Conservation (phyloP, 108 stramenopile species). For the Chaetoceros muelleri region DNA sequence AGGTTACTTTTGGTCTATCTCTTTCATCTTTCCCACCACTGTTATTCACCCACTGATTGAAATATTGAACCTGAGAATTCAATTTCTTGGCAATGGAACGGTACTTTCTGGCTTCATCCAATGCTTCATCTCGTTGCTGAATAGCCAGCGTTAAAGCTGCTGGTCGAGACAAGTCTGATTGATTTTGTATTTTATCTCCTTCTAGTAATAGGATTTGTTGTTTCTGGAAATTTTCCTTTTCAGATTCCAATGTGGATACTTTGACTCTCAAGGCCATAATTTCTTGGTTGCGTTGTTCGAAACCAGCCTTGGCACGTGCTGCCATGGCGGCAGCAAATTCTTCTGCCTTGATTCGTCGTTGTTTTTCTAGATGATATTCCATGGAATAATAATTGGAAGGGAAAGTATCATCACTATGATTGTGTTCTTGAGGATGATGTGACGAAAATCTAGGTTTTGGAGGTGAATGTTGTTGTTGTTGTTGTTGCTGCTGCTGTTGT, state of each 20-base stretch:
- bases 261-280: not conserved
- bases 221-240: not conserved
- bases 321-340: constrained; percentile 5
- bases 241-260: not conserved
- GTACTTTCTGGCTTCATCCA: not conserved
- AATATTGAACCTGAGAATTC: not conserved
- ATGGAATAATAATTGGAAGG: not conserved
- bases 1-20: too few relatives aligned
- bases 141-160: not conserved
- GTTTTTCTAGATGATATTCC: not conserved
- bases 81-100: not conserved
- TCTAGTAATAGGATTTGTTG: not conserved
- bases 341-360: constrained; percentile 5
- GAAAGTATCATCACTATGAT: not conserved
- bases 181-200: not conserved
- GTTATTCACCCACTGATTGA: too few relatives aligned
- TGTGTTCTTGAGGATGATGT: not conserved
- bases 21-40: too few relatives aligned
- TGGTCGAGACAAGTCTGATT: too few relatives aligned
- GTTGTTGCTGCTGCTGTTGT: too few relatives aligned
- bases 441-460: too few relatives aligned
- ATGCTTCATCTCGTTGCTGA: not conserved
- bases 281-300: constrained; percentile 4
- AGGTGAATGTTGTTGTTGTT: too few relatives aligned
- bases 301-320: not conserved